Percentiles rank a stretch among this genome's conserved stretches.
Conservation (phyloP, 2,329 filamentous ascomycete species). For the Huntiella bhutanensis region DNA sequence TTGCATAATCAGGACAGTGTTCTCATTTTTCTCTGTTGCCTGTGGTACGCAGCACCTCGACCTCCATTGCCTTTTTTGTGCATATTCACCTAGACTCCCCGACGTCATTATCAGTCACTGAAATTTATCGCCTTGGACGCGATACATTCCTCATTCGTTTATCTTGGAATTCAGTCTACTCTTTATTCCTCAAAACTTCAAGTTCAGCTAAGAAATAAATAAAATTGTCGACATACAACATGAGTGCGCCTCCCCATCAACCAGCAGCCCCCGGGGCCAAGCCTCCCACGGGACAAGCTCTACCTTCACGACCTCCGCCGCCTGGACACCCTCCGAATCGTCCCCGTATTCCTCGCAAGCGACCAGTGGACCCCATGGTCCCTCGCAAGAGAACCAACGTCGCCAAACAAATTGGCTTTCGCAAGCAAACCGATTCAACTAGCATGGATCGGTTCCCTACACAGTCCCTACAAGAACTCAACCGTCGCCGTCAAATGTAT, state of each 20-base stretch:
- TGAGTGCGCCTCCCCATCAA: slow-evolving; percentile 23
- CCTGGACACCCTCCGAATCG: slow-evolving; percentile 3
- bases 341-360: slow-evolving; percentile 8
- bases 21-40: too few relatives aligned
- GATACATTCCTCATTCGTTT: too few relatives aligned
- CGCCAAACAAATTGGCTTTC: slow-evolving; percentile 10
- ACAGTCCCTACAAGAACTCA: slow-evolving; percentile 15
- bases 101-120: too few relatives aligned
- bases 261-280: slow-evolving; percentile 16
- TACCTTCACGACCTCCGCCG: slow-evolving; percentile 6
- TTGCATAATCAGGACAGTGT: too few relatives aligned
- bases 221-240: slow-evolving; percentile 14
- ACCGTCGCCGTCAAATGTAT: slow-evolving; percentile 26
- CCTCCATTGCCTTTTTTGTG: too few relatives aligned
- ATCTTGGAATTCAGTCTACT: too few relatives aligned
- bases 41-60: too few relatives aligned
- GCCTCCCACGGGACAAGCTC: slow-evolving; percentile 10
- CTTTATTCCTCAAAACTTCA: too few relatives aligned
- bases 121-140: too few relatives aligned
- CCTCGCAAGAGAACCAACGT: slow-evolving; percentile 6
- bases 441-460: slow-evolving; percentile 5
- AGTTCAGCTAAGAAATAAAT: too few relatives aligned
- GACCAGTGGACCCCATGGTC: slow-evolving; percentile 11
- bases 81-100: too few relatives aligned
- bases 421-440: slow-evolving; percentile 6